Conservation (phyloP, 2,329 filamentous ascomycete species). For the Simplicillium sp. region DNA sequence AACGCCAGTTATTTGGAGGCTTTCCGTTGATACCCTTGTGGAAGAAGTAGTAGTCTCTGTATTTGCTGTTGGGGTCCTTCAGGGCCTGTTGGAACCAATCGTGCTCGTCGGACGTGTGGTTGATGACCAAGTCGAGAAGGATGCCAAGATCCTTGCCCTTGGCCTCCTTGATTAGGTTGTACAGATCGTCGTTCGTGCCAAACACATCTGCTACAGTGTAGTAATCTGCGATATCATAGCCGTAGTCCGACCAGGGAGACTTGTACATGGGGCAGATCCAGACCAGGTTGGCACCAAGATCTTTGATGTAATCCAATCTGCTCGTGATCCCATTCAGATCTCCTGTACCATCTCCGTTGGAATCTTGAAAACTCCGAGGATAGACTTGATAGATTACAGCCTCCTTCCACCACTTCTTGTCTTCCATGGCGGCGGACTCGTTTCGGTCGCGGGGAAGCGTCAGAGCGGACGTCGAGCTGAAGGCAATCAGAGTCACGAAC, state of each 20-base stretch:
- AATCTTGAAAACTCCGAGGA: conserved; percentile 48
- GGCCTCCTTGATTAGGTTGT: conserved; percentile 48
- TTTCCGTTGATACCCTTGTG: conserved; percentile 42
- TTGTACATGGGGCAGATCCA: conserved; percentile 46
- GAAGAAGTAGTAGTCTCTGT: conserved; percentile 60
- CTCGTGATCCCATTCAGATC: conserved; percentile 57
- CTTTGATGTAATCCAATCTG: conserved; percentile 53
- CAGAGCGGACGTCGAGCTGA: too few relatives aligned
- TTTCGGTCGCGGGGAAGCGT: too few relatives aligned
- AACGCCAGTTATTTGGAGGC: conserved; percentile 49
- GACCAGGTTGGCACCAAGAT: conserved; percentile 52
- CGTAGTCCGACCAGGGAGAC: conserved; percentile 59
- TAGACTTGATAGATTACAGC: conserved; percentile 43
- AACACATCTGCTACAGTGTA: conserved; percentile 56
- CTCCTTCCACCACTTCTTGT: conserved; percentile 40
- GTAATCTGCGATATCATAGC: conserved; percentile 65
- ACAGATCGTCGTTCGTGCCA: conserved; percentile 58
- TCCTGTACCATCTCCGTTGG: conserved; percentile 52
- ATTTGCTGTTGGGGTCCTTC: conserved; percentile 36
- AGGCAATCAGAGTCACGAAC: too few relatives aligned
- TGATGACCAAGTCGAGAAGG: conserved; percentile 64
- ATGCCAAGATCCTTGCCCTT: conserved; percentile 55
- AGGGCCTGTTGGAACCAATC: conserved; percentile 48
- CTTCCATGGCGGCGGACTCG: too few relatives aligned
- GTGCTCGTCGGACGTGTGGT: conserved; percentile 53